Evolutionary conservation across 164 flowering plant genomes (phyloP).

Genomic region (Sedum album): DNA sequence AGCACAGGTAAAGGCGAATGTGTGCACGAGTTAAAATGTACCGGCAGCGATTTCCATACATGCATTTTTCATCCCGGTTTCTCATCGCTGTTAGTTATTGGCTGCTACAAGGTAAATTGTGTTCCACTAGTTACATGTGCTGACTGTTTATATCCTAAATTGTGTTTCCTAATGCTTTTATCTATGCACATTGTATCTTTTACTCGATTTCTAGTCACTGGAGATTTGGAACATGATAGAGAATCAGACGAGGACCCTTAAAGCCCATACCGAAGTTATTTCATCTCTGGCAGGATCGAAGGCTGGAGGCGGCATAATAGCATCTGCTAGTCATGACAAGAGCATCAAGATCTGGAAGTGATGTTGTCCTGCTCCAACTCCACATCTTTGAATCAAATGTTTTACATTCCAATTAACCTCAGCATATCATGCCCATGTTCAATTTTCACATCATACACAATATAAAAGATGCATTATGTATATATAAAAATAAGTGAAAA

Average conservation of each 20-base stretch:
- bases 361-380: slow-evolving; percentile 8
- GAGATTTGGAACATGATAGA: slow-evolving; percentile 71
- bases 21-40: too few relatives aligned
- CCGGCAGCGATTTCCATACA: slow-evolving; percentile 49
- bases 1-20: slow-evolving; percentile 41
- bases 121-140: too few relatives aligned
- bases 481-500: too few relatives aligned
- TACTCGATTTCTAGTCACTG: slow-evolving; percentile 32
- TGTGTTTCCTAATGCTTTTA: background rate
- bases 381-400: too few relatives aligned
- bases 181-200: background rate
- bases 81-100: slow-evolving; percentile 49
- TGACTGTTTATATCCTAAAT: too few relatives aligned
- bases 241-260: slow-evolving; percentile 60
- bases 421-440: too few relatives aligned
- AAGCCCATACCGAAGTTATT: slow-evolving; percentile 57
- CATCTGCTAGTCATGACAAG: slow-evolving; percentile 83
- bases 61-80: slow-evolving; percentile 69
- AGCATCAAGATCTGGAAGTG: slow-evolving; percentile 69
- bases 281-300: too few relatives aligned
- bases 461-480: too few relatives aligned
- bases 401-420: too few relatives aligned
- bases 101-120: slow-evolving; percentile 51
- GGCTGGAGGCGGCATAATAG: slow-evolving; percentile 40
- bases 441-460: too few relatives aligned